Base-by-base conservation (phyloP, 148 eudicot genomes). In the Heliosperma pusillum region DNA sequence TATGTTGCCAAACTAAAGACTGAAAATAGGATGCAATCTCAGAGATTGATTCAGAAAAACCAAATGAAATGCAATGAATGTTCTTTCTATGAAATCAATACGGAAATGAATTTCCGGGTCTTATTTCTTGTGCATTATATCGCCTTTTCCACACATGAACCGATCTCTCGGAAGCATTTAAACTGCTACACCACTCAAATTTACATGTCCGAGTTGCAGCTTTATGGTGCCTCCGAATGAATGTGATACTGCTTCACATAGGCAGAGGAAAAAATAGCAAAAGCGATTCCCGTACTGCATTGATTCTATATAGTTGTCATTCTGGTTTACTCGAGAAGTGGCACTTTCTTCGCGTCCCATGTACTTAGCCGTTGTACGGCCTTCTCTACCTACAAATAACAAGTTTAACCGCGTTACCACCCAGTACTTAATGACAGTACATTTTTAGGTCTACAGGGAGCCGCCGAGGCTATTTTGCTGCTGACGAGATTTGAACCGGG, bases 351-450 rank as follows among this genome's bases (percentile, higher is more conserved):
- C 1, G 70, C 84, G 2, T 77, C 82, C 87, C 84, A 84, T 73
- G n/a, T 69, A 40, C 69, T 75, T 62, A 84, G 57, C 10, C 87
- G 72, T 4, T 47, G 27, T n/a, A 75, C 76, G 20, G 84, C 84
- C n/a, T 76, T 81, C 71, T 82, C 83, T 78, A 85, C 87, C 85
- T 85, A 61, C 71, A 62, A 57, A 58, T 44, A 40, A 36, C 71
- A 12, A 69, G 9, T 69, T 69, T 10, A 30, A 65, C 20, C 8
- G 16, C 12, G 33, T 22, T 36, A 36, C 9, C 9, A 36, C 42
- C 42, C 42, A 36, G 7, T 36, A 36, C 9, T 36, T 36, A 10
- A 36, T 36, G 0, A 36, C 42, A 36, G 9, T 36, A n/a, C n/a
- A n/a, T n/a, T n/a, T n/a, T n/a, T n/a, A n/a, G n/a, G n/a, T n/a